Evolutionary conservation across 768 basidiomycete species (phyloP).

Genomic region (Sutorius australiensis): DNA sequence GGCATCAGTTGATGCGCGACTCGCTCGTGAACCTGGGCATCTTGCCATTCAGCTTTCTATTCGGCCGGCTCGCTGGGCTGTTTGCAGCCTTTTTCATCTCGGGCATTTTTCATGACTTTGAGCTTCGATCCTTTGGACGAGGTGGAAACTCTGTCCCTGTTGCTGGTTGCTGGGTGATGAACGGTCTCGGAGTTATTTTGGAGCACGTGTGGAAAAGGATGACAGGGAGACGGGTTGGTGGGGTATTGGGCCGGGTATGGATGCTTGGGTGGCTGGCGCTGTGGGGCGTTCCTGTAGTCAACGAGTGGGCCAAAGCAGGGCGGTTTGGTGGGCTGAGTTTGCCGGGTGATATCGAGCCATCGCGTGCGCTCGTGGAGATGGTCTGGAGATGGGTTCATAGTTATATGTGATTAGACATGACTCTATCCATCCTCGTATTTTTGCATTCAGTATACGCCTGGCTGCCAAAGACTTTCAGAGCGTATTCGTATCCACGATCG

Average conservation of each 20-base stretch:
- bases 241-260: slow-evolving; percentile 51
- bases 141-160: slow-evolving; percentile 41
- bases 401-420: too few species aligned
- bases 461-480: too few species aligned
- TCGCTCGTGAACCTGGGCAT: slow-evolving; percentile 47
- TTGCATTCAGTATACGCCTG: too few species aligned
- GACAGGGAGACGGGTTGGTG: slow-evolving; percentile 44
- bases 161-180: slow-evolving; percentile 53
- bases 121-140: slow-evolving; percentile 51
- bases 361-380: slow-evolving; percentile 25
- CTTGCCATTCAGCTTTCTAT: slow-evolving; percentile 37
- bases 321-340: slow-evolving; percentile 7
- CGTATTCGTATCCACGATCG: too few species aligned
- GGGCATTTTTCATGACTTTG: slow-evolving; percentile 53
- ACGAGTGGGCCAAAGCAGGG: slow-evolving; percentile 31
- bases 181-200: slow-evolving; percentile 46
- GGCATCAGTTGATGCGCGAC: slow-evolving; percentile 66
- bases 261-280: slow-evolving; percentile 44
- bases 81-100: slow-evolving; percentile 58
- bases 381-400: neutral
- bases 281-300: slow-evolving; percentile 47
- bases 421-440: too few species aligned
- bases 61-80: slow-evolving; percentile 48
- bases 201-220: slow-evolving; percentile 44
- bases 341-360: slow-evolving; percentile 10